These are phyloP conservation scores for Paradendryphiella salina DNA, from an alignment of 2,329 filamentous ascomycete genomes.

Conservation along the genomic window DNA sequence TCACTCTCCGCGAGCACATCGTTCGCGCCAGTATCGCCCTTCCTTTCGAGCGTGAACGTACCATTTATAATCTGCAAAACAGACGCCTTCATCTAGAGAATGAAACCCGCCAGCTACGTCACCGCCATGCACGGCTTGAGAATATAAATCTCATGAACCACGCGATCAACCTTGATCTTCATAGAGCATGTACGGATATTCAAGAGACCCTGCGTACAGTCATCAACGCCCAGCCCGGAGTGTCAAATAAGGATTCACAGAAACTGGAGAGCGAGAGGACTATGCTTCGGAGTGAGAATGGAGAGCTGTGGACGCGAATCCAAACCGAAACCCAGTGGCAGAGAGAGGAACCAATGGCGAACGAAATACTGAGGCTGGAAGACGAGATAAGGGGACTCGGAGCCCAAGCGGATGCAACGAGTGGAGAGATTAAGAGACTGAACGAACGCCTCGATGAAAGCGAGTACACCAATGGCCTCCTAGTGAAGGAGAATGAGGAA, in stretches of 20 bases:
- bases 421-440: too few species aligned
- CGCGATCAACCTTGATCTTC: neutral
- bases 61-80: neutral
- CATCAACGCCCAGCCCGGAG: neutral
- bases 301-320: neutral
- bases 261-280: neutral
- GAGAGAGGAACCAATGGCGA: too few species aligned
- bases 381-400: too few species aligned
- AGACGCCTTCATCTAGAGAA: neutral
- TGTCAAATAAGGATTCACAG: too few species aligned
- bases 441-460: too few species aligned
- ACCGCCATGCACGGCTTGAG: neutral
- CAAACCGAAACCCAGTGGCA: neutral
- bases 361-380: too few species aligned
- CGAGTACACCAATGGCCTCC: too few species aligned
- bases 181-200: neutral
- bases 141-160: neutral
- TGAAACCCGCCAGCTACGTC: neutral
- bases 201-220: neutral
- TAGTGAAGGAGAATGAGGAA: too few species aligned
- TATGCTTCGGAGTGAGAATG: neutral
- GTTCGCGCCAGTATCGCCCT: neutral
- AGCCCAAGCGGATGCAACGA: too few species aligned
- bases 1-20: neutral
- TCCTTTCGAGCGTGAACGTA: neutral